Evolutionary conservation across 1,284 basidiomycete genomes (phyloP).

Genomic region (Fomitopsis palustris): DNA sequence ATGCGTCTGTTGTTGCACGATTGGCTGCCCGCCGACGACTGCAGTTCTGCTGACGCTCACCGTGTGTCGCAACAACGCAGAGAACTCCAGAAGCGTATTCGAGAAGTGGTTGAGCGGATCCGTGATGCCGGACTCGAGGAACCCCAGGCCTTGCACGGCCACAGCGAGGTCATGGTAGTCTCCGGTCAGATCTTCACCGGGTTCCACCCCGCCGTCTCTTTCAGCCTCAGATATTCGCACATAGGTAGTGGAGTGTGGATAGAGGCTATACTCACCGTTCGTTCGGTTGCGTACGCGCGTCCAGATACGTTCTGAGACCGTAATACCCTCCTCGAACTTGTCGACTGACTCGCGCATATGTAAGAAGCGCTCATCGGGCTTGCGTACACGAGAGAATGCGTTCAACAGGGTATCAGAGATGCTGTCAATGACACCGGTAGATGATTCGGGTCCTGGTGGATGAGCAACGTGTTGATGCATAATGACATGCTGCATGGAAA

Average conservation of each 20-base stretch:
- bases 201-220: constrained; percentile 75
- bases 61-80: constrained; percentile 77
- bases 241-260: constrained; percentile 22
- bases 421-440: constrained; percentile 86
- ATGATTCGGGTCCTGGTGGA: constrained; percentile 78
- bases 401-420: constrained; percentile 95
- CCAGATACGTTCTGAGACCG: constrained; percentile 79
- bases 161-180: constrained; percentile 98
- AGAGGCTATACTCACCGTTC: constrained; percentile 69
- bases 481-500: constrained; percentile 82
- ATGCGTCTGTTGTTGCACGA: constrained; percentile 55
- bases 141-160: constrained; percentile 93
- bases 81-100: constrained; percentile 91
- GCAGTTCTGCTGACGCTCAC: constrained; percentile 33
- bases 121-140: constrained; percentile 97
- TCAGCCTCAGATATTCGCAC: constrained; percentile 67
- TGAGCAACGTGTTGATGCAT: constrained; percentile 94
- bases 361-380: constrained; percentile 94
- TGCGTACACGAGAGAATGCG: constrained; percentile 91
- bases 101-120: constrained; percentile 96
- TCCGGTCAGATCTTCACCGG: constrained; percentile 85
- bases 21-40: background rate
- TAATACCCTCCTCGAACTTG: constrained; percentile 91
- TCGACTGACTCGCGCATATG: constrained; percentile 90
- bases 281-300: constrained; percentile 71